Conservation (phyloP, 2,329 filamentous ascomycete genomes). For the Colletotrichum sidae region DNA sequence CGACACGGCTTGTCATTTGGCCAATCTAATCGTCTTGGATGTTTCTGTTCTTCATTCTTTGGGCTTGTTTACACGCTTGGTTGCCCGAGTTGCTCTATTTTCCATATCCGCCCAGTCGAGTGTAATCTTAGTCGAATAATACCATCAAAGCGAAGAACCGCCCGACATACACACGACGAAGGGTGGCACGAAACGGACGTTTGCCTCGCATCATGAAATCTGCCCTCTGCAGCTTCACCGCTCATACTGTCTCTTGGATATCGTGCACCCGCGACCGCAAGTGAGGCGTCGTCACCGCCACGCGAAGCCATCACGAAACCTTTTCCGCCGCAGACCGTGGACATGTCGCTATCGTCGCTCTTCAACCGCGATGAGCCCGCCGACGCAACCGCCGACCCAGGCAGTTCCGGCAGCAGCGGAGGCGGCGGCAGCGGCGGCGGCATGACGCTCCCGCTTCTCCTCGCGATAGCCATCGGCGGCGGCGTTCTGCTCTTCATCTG, state of each 20-base stretch:
- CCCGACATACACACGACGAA: not conserved
- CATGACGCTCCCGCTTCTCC: constrained; percentile 49
- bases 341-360: not conserved
- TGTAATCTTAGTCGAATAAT: no score
- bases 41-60: no score
- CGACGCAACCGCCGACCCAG: not conserved
- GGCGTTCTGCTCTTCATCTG: constrained; percentile 57
- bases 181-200: not conserved
- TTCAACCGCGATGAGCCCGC: constrained; percentile 3
- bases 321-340: not conserved
- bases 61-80: no score
- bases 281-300: not conserved
- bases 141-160: no score
- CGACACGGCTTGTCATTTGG: no score
- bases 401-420: not conserved
- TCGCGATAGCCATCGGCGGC: constrained; percentile 62
- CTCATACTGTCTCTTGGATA: not conserved
- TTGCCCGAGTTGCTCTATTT: not conserved
- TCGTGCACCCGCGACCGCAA: not conserved
- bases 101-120: not conserved
- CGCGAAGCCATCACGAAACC: not conserved
- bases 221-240: not conserved
- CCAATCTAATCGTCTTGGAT: no score
- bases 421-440: constrained; percentile 9
- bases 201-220: constrained; percentile 14